Evolutionary conservation across 768 basidiomycete genomes (phyloP), one percentile per base, ranked within the genome.

Genomic region (Pulveroboletus sp.): DNA sequence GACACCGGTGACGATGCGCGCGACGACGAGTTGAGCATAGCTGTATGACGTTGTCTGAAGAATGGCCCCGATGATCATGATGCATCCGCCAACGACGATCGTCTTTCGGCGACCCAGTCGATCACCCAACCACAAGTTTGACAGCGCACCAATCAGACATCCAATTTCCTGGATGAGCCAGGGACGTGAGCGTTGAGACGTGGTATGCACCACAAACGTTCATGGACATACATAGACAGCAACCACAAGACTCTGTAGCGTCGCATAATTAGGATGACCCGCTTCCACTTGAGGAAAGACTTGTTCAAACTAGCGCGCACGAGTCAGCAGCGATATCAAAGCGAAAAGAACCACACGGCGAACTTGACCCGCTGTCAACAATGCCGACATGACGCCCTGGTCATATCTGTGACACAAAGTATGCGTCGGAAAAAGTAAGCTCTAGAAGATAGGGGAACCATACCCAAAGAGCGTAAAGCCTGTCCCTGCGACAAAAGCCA

Each of bases 351-450:
- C 11, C 5, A 25, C 10, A 27, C 32, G 31, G 20, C 45, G 19
- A 47, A 79, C 78, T 69, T 79, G 75, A 39, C 69, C 67, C 0
- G 84, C 76, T 5, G 77, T 82, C 41, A 85, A 64, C 19, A 84
- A 68, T 16, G 82, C 80, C n/a, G 77, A 78, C 82, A 85, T 82
- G 27, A 84, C 84, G 36, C 82, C 83, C 59, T 85, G 84, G 57
- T 85, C 84, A 65, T 84, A 85, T 23, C 80, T 81, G 21, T 40
- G 41, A 29, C 32, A 44, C 43, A 45, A 33, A 13, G 29, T 7
- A 37, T 23, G 23, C 19, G 19, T 21, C 2, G 13, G 16, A n/a
- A n/a, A n/a, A n/a, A n/a, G 41, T 52, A 37, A 58, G 40, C 27
- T 35, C 38, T 4, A 47, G 40, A 5, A 27, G 19, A 17, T 31